A percentile compares a stretch with the other conserved stretches of the same genome.
These are phyloP conservation scores for Stenocarpella maydis DNA, from an alignment of 2,329 filamentous ascomycete genomes.

Conservation along the genomic window DNA sequence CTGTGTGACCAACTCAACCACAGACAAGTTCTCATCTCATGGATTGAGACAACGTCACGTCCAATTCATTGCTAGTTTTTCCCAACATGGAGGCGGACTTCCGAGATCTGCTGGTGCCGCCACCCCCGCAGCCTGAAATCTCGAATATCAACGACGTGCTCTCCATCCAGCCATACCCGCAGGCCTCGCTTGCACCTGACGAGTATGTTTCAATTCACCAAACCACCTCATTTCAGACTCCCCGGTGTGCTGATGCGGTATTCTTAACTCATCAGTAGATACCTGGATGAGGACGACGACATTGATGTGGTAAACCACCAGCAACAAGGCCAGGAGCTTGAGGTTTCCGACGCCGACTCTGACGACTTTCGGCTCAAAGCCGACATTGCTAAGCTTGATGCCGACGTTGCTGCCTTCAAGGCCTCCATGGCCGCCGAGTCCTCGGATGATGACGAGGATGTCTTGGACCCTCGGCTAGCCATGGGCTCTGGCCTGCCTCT, in stretches of 20 bases:
- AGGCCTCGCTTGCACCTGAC: slow-evolving; percentile 7
- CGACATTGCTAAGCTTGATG: slow-evolving; percentile 49
- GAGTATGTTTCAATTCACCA: slow-evolving; percentile 22
- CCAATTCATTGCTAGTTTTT: background rate
- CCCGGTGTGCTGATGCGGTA: rapidly evolving
- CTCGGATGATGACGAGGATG: slow-evolving; percentile 24
- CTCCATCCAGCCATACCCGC: slow-evolving; percentile 22
- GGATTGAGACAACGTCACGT: background rate
- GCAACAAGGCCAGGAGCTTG: slow-evolving; percentile 35
- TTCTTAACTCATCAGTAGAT: slow-evolving; percentile 18
- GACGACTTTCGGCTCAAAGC: slow-evolving; percentile 51
- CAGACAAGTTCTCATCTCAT: background rate
- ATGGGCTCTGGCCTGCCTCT: slow-evolving; percentile 30
- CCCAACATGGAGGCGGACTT: slow-evolving; percentile 32
- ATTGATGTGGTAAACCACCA: slow-evolving; percentile 29
- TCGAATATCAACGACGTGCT: slow-evolving; percentile 34
- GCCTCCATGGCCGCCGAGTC: slow-evolving; percentile 40
- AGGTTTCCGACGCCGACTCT: slow-evolving; percentile 50
- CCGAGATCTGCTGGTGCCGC: slow-evolving; percentile 13
- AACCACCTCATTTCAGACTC: background rate
- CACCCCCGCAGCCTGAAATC: slow-evolving; percentile 23
- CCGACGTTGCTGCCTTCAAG: slow-evolving; percentile 45
- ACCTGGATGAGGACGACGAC: slow-evolving; percentile 38
- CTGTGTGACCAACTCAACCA: background rate
- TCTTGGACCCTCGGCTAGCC: slow-evolving; percentile 28